Evolutionary conservation across 345 rosid genomes (phyloP).

Genomic region (Clarkia xantiana): DNA sequence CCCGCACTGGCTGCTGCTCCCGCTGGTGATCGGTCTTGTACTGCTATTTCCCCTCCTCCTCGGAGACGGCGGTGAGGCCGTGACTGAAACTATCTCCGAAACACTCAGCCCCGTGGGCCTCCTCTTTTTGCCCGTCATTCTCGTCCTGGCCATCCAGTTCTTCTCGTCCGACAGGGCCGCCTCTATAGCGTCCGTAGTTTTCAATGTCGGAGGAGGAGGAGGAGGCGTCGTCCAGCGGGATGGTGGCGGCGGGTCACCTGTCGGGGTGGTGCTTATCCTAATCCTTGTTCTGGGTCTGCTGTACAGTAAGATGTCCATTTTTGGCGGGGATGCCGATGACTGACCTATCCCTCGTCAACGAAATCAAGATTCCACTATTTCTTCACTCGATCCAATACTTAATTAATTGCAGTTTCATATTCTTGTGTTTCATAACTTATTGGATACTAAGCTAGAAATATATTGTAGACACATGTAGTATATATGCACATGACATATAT

Average conservation of each 20-base stretch:
- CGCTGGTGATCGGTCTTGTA: conserved; percentile 45
- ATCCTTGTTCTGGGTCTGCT: conserved; percentile 50
- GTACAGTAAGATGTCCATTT: conserved; percentile 56
- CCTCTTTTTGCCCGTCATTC: conserved; percentile 51
- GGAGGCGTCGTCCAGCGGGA: conserved; percentile 59
- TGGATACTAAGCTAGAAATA: too few relatives aligned
- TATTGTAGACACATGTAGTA: too few relatives aligned
- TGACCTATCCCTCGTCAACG: too few relatives aligned
- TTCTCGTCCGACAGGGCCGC: conserved; percentile 75
- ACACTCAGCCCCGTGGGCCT: conserved; percentile 70
- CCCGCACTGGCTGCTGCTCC: conserved; percentile 65
- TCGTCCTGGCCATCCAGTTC: conserved; percentile 68
- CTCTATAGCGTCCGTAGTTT: conserved; percentile 36
- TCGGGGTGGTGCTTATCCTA: conserved; percentile 61
- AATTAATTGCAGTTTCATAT: too few relatives aligned
- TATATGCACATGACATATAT: too few relatives aligned
- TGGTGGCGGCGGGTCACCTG: conserved; percentile 61
- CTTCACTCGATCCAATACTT: too few relatives aligned
- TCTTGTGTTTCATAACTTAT: too few relatives aligned
- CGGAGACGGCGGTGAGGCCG: conserved; percentile 73
- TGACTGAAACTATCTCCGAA: conserved; percentile 61
- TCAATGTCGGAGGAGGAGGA: conserved; percentile 10
- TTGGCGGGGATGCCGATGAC: conserved; percentile 37
- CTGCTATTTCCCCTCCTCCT: conserved; percentile 49
- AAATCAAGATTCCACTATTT: too few relatives aligned